Percentiles rank a stretch among this genome's conserved stretches.
Conservation (phyloP, 2,329 filamentous ascomycete species). For the Claviceps monticola region DNA sequence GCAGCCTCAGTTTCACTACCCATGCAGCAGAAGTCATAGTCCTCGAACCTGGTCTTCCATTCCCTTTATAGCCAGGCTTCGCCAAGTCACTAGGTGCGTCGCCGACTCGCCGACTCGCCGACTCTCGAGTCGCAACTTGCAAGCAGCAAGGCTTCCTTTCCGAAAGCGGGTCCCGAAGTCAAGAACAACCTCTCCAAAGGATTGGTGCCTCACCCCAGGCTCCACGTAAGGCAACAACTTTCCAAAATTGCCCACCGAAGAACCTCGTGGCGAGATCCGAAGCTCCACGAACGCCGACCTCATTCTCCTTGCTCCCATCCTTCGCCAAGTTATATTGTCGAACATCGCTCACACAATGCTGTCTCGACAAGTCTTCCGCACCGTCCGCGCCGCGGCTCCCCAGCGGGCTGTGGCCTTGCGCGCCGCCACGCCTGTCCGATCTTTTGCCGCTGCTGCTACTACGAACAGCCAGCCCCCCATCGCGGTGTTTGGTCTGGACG, state of each 20-base stretch:
- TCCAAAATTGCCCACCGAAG: constrained; percentile 28
- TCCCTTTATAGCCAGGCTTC: neutral
- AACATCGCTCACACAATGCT: constrained; percentile 29
- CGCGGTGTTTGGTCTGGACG: constrained; percentile 87
- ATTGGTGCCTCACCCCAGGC: constrained; percentile 22
- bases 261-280: constrained; percentile 17
- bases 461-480: constrained; percentile 70
- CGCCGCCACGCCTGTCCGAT: constrained; percentile 48
- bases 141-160: neutral
- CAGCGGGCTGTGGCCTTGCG: constrained; percentile 34
- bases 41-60: neutral
- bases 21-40: neutral
- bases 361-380: constrained; percentile 45
- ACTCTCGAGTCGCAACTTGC: neutral
- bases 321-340: constrained; percentile 2
- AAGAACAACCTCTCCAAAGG: neutral
- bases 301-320: constrained; percentile 14
- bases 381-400: constrained; percentile 44
- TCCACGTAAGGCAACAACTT: constrained; percentile 23
- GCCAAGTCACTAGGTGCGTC: too few species aligned
- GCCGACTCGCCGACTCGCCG: too few species aligned
- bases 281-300: constrained; percentile 16
- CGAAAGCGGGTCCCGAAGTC: neutral
- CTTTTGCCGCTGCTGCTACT: constrained; percentile 61
- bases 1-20: neutral